Conservation (phyloP, 2,329 filamentous ascomycete species). For the Coniochaeta pulveracea region DNA sequence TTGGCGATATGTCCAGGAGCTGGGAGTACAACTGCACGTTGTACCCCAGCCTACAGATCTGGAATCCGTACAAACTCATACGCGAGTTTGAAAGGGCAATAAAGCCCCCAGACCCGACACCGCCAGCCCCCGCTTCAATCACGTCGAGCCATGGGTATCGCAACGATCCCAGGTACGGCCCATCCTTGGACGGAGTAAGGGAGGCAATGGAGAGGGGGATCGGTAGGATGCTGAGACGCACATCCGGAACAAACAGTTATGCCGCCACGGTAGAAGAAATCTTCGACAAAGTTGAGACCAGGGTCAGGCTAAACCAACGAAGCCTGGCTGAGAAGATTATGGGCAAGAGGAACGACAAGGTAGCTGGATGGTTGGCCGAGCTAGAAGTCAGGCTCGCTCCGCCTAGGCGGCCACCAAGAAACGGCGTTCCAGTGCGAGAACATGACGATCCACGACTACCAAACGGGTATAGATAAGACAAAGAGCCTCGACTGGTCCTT, state of each 20-base stretch:
- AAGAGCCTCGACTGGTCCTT: no score
- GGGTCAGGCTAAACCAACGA: not conserved
- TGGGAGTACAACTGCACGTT: not conserved
- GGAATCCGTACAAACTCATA: conserved; percentile 1
- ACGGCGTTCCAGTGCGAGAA: not conserved
- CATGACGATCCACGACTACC: not conserved
- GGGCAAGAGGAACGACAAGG: not conserved
- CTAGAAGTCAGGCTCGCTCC: not conserved
- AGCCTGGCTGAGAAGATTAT: not conserved
- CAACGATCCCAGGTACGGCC: not conserved
- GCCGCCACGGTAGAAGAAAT: not conserved
- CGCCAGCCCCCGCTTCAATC: not conserved
- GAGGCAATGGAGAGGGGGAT: not conserved
- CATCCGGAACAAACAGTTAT: not conserved
- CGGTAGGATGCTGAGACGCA: not conserved
- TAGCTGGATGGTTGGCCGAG: not conserved
- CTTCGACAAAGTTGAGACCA: not conserved
- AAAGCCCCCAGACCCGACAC: not conserved
- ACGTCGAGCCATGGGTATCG: not conserved
- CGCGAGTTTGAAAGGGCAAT: not conserved
- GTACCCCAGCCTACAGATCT: not conserved
- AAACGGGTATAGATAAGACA: not conserved
- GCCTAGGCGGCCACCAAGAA: not conserved
- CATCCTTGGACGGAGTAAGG: not conserved
- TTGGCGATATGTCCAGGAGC: not conserved